Conservation (phyloP, 2,329 filamentous ascomycete genomes). For the Zalaria obscura region DNA sequence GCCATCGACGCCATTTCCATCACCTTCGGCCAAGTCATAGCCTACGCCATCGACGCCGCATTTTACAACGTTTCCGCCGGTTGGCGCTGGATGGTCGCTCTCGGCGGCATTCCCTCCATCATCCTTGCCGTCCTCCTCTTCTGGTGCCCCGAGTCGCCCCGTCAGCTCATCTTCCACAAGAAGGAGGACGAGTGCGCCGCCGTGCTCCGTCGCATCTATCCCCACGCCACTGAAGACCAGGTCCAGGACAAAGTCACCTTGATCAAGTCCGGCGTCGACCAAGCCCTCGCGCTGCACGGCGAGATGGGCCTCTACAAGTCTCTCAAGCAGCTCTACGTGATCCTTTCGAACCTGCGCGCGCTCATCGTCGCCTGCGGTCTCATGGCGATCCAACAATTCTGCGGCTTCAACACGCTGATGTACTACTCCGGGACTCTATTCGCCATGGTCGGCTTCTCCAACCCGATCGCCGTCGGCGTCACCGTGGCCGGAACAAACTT, state of each 20-base stretch:
- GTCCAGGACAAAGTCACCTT: constrained; percentile 30
- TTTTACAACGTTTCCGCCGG: constrained; percentile 19
- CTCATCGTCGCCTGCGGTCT: constrained; percentile 21
- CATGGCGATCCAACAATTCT: constrained; percentile 25
- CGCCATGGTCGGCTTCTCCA: constrained; percentile 56
- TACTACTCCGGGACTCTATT: constrained; percentile 45
- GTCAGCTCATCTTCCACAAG: constrained; percentile 25
- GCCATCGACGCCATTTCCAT: constrained; percentile 24
- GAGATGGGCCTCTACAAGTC: constrained; percentile 26
- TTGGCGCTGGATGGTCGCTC: constrained; percentile 19
- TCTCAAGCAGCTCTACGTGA: neutral
- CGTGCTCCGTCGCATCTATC: constrained; percentile 27
- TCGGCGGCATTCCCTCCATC: constrained; percentile 22
- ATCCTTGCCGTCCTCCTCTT: constrained; percentile 18
- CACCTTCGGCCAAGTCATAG: constrained; percentile 17
- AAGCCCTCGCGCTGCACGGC: constrained; percentile 24
- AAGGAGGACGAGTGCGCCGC: constrained; percentile 17
- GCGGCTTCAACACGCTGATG: constrained; percentile 63
- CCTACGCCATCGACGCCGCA: constrained; percentile 18
- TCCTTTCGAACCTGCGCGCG: constrained; percentile 21
- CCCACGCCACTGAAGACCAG: constrained; percentile 27
- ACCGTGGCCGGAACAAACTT: constrained; percentile 74
- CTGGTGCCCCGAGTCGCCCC: constrained; percentile 21
- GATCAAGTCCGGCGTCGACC: constrained; percentile 25
- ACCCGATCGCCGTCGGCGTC: constrained; percentile 65